phyloP scores from a whole-genome alignment of 1,139 yeast genomes.

The Magnusiomyces magnusii region DNA sequence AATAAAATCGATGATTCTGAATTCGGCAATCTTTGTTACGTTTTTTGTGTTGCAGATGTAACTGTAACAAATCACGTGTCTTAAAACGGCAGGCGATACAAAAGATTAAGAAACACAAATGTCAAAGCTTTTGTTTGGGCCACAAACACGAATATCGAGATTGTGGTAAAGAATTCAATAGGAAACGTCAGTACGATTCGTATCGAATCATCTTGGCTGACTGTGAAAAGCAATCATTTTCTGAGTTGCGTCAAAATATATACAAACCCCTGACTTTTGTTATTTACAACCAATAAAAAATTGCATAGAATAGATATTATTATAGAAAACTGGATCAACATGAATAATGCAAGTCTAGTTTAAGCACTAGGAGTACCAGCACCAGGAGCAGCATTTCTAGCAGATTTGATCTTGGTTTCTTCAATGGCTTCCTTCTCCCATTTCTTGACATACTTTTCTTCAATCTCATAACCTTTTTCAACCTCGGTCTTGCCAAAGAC shows the following conservation, averaged over 20 bases:
- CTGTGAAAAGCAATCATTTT: no score
- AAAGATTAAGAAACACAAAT: no score
- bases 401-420: slow-evolving; percentile 28
- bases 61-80: not conserved
- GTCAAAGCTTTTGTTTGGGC: no score
- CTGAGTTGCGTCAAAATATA: no score
- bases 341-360: no score
- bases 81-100: no score
- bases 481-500: slow-evolving; percentile 54
- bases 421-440: slow-evolving; percentile 63
- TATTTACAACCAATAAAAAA: no score
- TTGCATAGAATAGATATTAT: not conserved
- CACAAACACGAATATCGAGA: no score
- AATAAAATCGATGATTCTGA: not conserved
- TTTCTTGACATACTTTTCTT: slow-evolving; percentile 58
- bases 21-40: not conserved
- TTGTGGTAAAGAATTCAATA: no score
- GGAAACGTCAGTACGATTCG: no score
- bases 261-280: no score
- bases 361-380: slow-evolving; percentile 5
- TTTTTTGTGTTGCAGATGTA: not conserved
- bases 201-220: no score
- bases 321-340: not conserved
- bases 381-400: slow-evolving; percentile 19
- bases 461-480: slow-evolving; percentile 61